phyloP scores from a whole-genome alignment of 768 basidiomycete genomes.

The Mycena leptocephala region DNA sequence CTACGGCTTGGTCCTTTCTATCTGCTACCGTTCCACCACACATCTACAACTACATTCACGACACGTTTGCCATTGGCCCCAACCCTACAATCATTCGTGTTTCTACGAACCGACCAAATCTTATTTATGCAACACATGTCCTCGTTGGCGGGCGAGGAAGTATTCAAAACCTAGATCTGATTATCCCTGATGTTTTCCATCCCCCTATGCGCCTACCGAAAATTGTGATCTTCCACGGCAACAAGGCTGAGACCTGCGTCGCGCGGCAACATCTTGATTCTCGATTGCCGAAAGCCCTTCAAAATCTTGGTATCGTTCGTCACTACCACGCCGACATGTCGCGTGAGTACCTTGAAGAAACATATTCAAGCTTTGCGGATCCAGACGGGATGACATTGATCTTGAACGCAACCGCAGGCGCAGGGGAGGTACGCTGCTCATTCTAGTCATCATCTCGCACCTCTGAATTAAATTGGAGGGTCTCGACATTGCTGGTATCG shows the following conservation, averaged over 20 bases:
- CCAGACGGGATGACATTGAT: not conserved
- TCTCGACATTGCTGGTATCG: not conserved
- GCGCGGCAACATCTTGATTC: not conserved
- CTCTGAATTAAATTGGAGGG: not conserved
- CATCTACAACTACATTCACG: not conserved
- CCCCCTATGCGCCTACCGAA: constrained; percentile 1
- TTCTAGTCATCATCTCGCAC: not conserved
- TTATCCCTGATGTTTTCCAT: not conserved
- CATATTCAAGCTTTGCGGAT: constrained; percentile 4
- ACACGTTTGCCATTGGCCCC: not conserved
- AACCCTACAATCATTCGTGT: not conserved
- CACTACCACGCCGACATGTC: constrained; percentile 21
- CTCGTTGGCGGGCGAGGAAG: not conserved
- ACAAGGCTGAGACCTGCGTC: not conserved
- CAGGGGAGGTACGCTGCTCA: not conserved
- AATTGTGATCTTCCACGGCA: not conserved
- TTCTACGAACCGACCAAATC: not conserved
- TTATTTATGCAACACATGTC: constrained; percentile 6
- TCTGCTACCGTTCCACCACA: constrained; percentile 1
- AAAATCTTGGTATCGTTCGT: not conserved
- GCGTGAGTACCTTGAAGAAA: not conserved
- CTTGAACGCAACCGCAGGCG: not conserved
- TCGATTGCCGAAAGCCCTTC: not conserved
- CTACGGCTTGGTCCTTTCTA: not conserved
- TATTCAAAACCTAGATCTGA: not conserved